Conservation (phyloP, 768 basidiomycete species). For the Calocybe gangraenosa region DNA sequence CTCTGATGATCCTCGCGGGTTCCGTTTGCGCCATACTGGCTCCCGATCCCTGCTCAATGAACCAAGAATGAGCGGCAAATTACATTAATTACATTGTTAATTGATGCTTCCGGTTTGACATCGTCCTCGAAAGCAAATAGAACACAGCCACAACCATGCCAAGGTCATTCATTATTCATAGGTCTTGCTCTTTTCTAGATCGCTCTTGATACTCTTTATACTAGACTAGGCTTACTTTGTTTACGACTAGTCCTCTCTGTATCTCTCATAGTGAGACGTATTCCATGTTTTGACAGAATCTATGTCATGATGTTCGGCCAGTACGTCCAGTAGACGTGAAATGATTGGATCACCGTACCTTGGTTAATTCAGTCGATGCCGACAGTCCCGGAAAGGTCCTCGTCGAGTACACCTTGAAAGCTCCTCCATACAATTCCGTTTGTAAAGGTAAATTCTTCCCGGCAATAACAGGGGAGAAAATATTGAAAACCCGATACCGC, state of each 20-base stretch:
- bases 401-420: conserved; percentile 68
- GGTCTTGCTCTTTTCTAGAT: too few relatives aligned
- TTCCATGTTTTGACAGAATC: conserved; percentile 34
- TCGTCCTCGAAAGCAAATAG: too few relatives aligned
- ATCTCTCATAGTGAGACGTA: conserved; percentile 37
- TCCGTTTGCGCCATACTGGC: conserved; percentile 56
- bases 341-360: conserved; percentile 33
- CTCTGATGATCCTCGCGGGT: conserved; percentile 37
- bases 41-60: too few relatives aligned
- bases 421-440: conserved; percentile 62
- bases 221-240: conserved; percentile 13
- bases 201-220: too few relatives aligned
- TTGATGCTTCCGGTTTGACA: too few relatives aligned
- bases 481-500: conserved; percentile 69
- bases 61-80: too few relatives aligned
- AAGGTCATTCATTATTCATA: too few relatives aligned
- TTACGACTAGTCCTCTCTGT: conserved; percentile 36
- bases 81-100: too few relatives aligned
- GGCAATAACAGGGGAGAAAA: conserved; percentile 36
- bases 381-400: conserved; percentile 71
- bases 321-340: not conserved
- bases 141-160: not conserved
- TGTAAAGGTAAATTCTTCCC: conserved; percentile 35
- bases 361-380: conserved; percentile 67
- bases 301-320: not conserved